phyloP scores from a whole-genome alignment of 495 filamentous ascomycete species.

The Talaromyces ruber region DNA sequence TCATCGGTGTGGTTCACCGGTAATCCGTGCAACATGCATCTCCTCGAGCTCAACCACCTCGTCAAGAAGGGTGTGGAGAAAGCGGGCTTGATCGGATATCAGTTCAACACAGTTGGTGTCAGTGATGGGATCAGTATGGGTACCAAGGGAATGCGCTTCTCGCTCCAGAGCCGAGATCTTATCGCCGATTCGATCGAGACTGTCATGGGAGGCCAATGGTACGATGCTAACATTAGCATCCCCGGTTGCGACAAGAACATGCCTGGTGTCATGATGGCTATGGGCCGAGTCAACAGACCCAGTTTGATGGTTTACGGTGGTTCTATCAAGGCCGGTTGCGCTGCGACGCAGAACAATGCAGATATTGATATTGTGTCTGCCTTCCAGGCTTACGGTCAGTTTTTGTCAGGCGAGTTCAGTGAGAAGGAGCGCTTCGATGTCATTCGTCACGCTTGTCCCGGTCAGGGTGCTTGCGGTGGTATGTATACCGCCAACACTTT shows the following conservation, averaged over 20 bases:
- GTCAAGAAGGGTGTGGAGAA: conserved; percentile 79
- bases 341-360: conserved; percentile 58
- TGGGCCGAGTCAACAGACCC: conserved; percentile 90
- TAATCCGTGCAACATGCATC: conserved; percentile 99
- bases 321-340: conserved; percentile 85
- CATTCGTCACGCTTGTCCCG: conserved; percentile 89
- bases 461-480: conserved; percentile 87
- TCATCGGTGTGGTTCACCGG: conserved; percentile 84
- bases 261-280: conserved; percentile 96
- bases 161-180: conserved; percentile 85
- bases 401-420: conserved; percentile 79
- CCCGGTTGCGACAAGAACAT: conserved; percentile 99
- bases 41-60: conserved; percentile 74
- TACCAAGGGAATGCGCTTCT: conserved; percentile 79
- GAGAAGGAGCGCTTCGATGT: conserved; percentile 91
- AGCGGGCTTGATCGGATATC: conserved; percentile 71
- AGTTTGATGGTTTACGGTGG: conserved; percentile 97
- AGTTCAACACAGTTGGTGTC: conserved; percentile 98
- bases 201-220: conserved; percentile 98
- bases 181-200: conserved; percentile 98
- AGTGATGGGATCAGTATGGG: conserved; percentile 56
- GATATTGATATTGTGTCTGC: conserved; percentile 92
- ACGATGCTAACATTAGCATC: conserved; percentile 95
- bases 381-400: conserved; percentile 97
- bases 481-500: conserved; percentile 99